Base-by-base conservation (phyloP, 75 land plant species). In the Cryptomeria japonica region DNA sequence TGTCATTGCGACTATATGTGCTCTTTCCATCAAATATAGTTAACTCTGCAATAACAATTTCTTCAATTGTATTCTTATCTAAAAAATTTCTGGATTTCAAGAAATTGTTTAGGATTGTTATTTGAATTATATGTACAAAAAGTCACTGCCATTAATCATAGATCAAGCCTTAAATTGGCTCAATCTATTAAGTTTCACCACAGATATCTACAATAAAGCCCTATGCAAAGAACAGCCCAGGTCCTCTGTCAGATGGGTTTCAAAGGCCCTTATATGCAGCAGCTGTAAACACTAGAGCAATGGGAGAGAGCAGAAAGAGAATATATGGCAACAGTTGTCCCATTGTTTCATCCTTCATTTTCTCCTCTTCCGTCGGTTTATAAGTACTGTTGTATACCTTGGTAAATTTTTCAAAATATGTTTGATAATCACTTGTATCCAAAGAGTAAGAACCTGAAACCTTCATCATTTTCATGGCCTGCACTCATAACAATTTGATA, bases 401-500 rank as follows among this genome's bases (percentile, higher is more conserved):
- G 1, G 95, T 86, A 94, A 95, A 96, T 49, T 93, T 90, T 15
- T 95, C 93, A 89, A 96, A 96, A 88, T 93, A 95, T 16, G 86
- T 88, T 82, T 85, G 88, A 86, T 95, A 96, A 22, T 87, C 91
- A 28, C 89, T 94, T 86, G 92, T 88, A 73, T 89, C 86, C 38
- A 51, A 31, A 38, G 85, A 53, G 42, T 87, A 84, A 7, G 91
- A 85, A 19, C 87, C 82, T 44, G 31, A 87, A 37, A 91, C 91
- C 85, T 93, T 92, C 95, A 93, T 87, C 91, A 92, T 90, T 84
- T 90, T 93, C 94, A 93, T 93, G 46, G 94, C 94, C 94, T 94
- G 89, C 36, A 73, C 47, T 44, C 42, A 37, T 44, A 56, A 16
- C 1, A 3, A 39, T 37, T 61, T 32, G n/a, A 37, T n/a, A 61